Conservation (phyloP, 2,329 filamentous ascomycete species). For the Tolypocladium cylindrosporum region DNA sequence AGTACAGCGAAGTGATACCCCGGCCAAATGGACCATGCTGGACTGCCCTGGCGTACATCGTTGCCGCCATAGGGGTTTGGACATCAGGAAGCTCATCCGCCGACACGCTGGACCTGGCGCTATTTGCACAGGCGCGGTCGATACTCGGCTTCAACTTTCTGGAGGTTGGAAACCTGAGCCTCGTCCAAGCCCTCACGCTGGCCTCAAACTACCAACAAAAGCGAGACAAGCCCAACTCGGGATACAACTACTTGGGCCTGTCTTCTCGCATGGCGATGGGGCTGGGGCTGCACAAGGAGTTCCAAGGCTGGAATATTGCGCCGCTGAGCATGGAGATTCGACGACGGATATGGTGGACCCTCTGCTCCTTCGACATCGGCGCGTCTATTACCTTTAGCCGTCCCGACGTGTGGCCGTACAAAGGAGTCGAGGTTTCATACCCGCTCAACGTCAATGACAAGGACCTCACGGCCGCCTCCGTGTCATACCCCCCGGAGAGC, state of each 20-base stretch:
- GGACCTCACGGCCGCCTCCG: constrained; percentile 23
- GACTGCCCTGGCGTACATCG: constrained; percentile 21
- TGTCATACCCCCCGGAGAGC: constrained; percentile 21
- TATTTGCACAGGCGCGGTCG: constrained; percentile 18
- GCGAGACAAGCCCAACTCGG: constrained; percentile 38
- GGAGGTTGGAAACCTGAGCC: constrained; percentile 32
- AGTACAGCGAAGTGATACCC: constrained; percentile 21
- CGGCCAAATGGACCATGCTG: constrained; percentile 20
- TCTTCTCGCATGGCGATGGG: constrained; percentile 39
- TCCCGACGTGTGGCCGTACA: constrained; percentile 28
- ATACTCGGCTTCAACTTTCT: constrained; percentile 30
- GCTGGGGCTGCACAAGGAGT: constrained; percentile 38
- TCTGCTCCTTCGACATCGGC: constrained; percentile 35
- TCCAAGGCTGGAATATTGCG: constrained; percentile 19
- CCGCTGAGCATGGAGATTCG: constrained; percentile 24
- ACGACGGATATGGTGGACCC: constrained; percentile 25
- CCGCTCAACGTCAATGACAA: constrained; percentile 34
- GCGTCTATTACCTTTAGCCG: constrained; percentile 37
- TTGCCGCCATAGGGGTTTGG: constrained; percentile 27
- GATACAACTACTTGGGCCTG: constrained; percentile 41
- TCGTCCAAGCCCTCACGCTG: constrained; percentile 34
- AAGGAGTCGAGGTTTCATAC: constrained; percentile 29
- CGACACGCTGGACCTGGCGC: constrained; percentile 14
- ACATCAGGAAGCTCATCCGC: constrained; percentile 11
- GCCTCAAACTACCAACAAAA: constrained; percentile 41